A percentile compares a stretch with the other conserved stretches of the same genome.
Evolutionary conservation across 768 basidiomycete species (phyloP).

Genomic region (Chlorophyllum brunneum): DNA sequence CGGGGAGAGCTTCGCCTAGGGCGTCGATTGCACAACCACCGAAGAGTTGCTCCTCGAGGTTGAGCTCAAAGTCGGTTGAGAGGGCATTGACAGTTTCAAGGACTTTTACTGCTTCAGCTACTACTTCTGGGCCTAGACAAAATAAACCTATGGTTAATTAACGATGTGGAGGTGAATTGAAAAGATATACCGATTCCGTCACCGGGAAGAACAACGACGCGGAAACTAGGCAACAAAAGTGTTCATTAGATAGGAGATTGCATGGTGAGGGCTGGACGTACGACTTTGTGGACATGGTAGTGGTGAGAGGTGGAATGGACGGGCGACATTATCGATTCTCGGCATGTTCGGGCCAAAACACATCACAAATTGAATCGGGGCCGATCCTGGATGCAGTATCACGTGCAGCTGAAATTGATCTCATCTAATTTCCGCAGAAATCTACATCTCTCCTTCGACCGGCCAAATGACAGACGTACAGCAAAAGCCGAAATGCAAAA

Average conservation of each 20-base stretch:
- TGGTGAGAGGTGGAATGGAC: neutral
- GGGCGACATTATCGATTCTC: too few relatives aligned
- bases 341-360: too few relatives aligned
- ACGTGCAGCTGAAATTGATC: too few relatives aligned
- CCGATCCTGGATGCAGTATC: neutral
- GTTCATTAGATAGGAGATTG: neutral
- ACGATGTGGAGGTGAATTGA: neutral
- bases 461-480: constrained; percentile 17
- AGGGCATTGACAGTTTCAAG: constrained; percentile 66
- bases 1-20: constrained; percentile 79
- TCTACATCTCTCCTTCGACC: neutral
- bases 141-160: constrained; percentile 9
- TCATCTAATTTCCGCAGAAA: too few relatives aligned
- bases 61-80: constrained; percentile 63
- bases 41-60: constrained; percentile 74
- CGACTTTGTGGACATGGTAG: constrained; percentile 43
- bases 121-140: constrained; percentile 78
- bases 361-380: too few relatives aligned
- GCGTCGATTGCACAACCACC: constrained; percentile 94
- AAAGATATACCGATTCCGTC: constrained; percentile 84
- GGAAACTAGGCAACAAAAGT: constrained; percentile 51
- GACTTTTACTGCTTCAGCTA: constrained; percentile 79
- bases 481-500: constrained; percentile 53
- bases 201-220: constrained; percentile 87
- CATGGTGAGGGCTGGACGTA: constrained; percentile 19